Conservation (phyloP, 2,329 filamentous ascomycete genomes). For the Cordyceps tenuipes region DNA sequence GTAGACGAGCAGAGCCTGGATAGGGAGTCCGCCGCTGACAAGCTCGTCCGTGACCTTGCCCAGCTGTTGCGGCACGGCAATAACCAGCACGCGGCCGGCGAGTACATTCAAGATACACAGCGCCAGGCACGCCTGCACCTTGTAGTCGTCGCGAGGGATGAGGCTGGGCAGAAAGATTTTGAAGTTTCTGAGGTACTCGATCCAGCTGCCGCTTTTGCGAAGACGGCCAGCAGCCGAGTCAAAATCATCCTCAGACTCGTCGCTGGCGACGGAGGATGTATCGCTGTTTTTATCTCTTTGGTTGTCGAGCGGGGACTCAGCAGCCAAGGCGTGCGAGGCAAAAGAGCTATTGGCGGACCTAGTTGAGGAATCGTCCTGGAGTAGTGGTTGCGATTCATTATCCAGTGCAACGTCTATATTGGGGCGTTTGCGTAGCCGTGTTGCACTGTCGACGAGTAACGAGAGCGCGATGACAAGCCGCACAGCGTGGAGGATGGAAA, state of each 20-base stretch:
- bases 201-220: background rate
- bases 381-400: background rate
- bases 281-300: background rate
- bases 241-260: background rate
- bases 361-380: background rate
- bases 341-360: background rate
- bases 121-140: background rate
- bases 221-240: background rate
- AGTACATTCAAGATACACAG: background rate
- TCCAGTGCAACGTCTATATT: background rate
- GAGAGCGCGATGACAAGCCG: background rate
- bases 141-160: constrained; percentile 1
- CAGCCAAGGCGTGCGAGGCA: background rate
- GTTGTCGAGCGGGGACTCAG: background rate
- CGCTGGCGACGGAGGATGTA: background rate
- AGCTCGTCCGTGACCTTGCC: background rate
- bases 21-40: background rate
- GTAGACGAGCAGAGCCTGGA: background rate
- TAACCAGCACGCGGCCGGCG: background rate
- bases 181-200: background rate
- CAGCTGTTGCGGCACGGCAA: background rate
- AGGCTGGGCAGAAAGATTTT: background rate
- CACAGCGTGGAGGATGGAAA: background rate
- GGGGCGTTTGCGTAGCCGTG: background rate
- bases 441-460: background rate